Evolutionary conservation across 2,329 filamentous ascomycete species (phyloP).

Genomic region (Sporothrix globosa): DNA sequence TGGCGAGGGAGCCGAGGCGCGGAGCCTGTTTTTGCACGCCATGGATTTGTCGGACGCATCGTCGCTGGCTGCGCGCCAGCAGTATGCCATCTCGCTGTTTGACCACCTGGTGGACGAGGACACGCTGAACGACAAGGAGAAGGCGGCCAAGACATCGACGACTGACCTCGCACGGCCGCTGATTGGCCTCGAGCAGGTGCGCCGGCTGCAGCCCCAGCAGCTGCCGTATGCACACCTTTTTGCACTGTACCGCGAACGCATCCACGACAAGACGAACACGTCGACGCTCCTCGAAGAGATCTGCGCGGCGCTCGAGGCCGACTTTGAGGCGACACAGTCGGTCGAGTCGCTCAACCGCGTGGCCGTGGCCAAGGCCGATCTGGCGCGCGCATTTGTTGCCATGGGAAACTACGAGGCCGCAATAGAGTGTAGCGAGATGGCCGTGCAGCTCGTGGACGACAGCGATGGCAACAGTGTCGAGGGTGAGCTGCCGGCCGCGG

Average conservation of each 20-base stretch:
- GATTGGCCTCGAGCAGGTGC: conserved; percentile 83
- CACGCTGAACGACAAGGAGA: conserved; percentile 48
- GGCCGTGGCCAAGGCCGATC: conserved; percentile 81
- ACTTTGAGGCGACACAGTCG: conserved; percentile 85
- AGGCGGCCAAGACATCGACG: conserved; percentile 54
- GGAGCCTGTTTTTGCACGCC: conserved; percentile 86
- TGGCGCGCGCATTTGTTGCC: conserved; percentile 81
- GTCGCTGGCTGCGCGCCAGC: conserved; percentile 70
- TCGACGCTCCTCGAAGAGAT: conserved; percentile 66
- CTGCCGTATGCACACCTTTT: conserved; percentile 75
- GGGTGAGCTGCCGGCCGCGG: conserved; percentile 64
- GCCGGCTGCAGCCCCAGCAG: conserved; percentile 70
- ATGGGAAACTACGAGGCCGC: conserved; percentile 67
- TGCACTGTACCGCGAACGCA: conserved; percentile 80
- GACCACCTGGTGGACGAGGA: conserved; percentile 69
- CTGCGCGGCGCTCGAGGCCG: conserved; percentile 71
- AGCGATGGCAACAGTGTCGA: conserved; percentile 63
- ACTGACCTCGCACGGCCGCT: conserved; percentile 79
- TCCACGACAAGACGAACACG: conserved; percentile 67
- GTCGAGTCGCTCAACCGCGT: conserved; percentile 72
- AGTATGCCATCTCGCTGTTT: conserved; percentile 80
- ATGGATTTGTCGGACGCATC: conserved; percentile 88
- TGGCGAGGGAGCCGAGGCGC: conserved; percentile 75
- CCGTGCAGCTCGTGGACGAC: conserved; percentile 63
- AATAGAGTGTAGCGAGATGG: conserved; percentile 77